Evolutionary conservation across 1,139 yeast species (phyloP), one percentile per base, ranked within the genome.

Genomic region (Magnusiomyces magnusii): DNA sequence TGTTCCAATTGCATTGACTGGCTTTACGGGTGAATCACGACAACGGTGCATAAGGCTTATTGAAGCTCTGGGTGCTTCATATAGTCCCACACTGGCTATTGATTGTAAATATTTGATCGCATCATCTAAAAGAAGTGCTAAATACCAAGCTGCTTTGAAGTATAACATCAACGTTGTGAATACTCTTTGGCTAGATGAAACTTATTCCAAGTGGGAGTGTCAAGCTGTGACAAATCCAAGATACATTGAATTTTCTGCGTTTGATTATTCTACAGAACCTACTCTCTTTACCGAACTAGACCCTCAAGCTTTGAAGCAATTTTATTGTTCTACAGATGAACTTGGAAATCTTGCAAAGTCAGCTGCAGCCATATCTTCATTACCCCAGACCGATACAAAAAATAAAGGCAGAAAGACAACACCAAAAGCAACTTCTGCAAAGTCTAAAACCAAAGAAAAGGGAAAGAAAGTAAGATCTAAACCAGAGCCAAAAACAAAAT

Each of bases 101-200:
- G 51, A 41, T 5, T 79, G 78, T 56, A 58, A 79, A 10, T 87
- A 88, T 64, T 75, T 93, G 54, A 78, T 93, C 17, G 83, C 90
- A 2, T 87, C 91, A 0, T 78, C 78, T 50, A 80, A 87, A 0
- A 71, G 71, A 21, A 98, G 99, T 1, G 81, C 79, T 60, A 93
- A 93, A 72, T 89, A 80, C 67, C 80, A 79, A 13, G 89, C 93
- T 10, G 96, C 95, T 0, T 70, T 75, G 41, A 74, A 74, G 51
- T 87, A 91, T 84, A 80, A 84, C 75, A 68, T 79, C 1, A 74
- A 75, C 9, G 79, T 87, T 1, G 86, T 89, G 0, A 91, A 87
- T 67, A 96, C 89, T 70, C 68, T 85, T 23, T 93, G 99, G 99
- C 73, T 93, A n/a, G 98, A 93, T 68, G 95, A 88, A 60, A 80